phyloP scores from a whole-genome alignment of 495 filamentous ascomycete species.

The Penicilliopsis zonata region DNA sequence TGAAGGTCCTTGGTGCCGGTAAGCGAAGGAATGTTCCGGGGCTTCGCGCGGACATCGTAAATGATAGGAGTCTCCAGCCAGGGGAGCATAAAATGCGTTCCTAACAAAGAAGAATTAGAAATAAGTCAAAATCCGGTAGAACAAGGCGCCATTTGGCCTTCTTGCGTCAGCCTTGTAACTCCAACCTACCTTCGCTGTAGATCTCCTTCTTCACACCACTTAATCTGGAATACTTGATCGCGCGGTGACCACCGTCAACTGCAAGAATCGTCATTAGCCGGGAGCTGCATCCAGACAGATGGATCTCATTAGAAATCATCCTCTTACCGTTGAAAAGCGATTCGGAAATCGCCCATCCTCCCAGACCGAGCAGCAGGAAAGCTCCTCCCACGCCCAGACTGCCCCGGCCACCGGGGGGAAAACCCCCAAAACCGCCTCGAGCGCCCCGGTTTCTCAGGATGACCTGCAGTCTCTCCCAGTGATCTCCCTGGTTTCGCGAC shows the following conservation, averaged over 20 bases:
- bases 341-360: constrained; percentile 56
- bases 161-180: no score
- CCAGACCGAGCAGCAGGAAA: constrained; percentile 52
- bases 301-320: neutral
- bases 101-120: constrained; percentile 27
- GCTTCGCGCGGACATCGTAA: constrained; percentile 96
- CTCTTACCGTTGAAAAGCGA: constrained; percentile 80
- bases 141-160: no score
- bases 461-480: constrained; percentile 51
- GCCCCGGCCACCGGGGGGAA: constrained; percentile 33
- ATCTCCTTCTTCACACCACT: constrained; percentile 95
- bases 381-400: constrained; percentile 31
- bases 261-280: constrained; percentile 1
- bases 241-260: constrained; percentile 98
- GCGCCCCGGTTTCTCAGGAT: constrained; percentile 43
- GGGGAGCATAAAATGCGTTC: constrained; percentile 85
- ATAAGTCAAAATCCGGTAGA: constrained; percentile 12
- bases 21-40: constrained; percentile 90
- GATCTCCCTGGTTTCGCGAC: constrained; percentile 49
- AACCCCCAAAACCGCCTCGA: constrained; percentile 21
- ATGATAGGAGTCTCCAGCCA: constrained; percentile 96
- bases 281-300: neutral
- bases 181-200: constrained; percentile 71
- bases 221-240: constrained; percentile 94
- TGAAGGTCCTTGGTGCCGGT: constrained; percentile 98